Evolutionary conservation across 306 rosid genomes (phyloP).

Genomic region (Malus asiatica): DNA sequence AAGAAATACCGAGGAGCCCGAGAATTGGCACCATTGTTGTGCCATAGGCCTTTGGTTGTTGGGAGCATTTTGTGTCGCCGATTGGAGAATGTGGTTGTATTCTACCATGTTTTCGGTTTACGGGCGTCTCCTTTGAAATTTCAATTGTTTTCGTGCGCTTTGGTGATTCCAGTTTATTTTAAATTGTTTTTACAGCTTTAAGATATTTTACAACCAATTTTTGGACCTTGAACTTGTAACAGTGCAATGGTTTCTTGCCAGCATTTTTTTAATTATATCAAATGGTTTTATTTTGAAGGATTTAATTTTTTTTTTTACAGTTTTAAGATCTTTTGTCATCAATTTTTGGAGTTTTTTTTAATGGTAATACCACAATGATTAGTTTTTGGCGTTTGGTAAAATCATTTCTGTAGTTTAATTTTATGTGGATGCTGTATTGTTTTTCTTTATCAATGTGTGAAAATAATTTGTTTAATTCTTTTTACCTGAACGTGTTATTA

Average conservation of each 20-base stretch:
- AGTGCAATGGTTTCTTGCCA: neutral
- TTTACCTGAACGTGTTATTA: neutral
- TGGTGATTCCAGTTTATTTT: neutral
- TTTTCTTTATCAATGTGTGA: too few relatives aligned
- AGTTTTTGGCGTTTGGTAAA: too few relatives aligned
- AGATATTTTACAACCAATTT: too few relatives aligned
- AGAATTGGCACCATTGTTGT: conserved; percentile 61
- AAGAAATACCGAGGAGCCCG: conserved; percentile 63
- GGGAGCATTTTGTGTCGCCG: conserved; percentile 42
- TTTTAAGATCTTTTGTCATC: neutral
- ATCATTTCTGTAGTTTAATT: neutral
- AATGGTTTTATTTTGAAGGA: neutral
- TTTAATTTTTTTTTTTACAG: neutral
- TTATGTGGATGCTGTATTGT: neutral
- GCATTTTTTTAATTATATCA: too few relatives aligned
- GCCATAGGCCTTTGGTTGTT: conserved; percentile 89
- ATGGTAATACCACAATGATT: neutral
- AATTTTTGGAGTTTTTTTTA: too few relatives aligned
- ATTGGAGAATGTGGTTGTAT: conserved; percentile 5
- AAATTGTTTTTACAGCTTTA: too few relatives aligned
- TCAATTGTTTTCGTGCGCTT: neutral
- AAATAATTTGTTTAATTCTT: neutral
- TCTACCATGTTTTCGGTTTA: conserved; percentile 2
- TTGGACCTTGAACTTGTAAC: neutral
- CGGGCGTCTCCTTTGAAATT: neutral